Conservation (phyloP, 2,329 filamentous ascomycete genomes). For the Fusarium scirpi region DNA sequence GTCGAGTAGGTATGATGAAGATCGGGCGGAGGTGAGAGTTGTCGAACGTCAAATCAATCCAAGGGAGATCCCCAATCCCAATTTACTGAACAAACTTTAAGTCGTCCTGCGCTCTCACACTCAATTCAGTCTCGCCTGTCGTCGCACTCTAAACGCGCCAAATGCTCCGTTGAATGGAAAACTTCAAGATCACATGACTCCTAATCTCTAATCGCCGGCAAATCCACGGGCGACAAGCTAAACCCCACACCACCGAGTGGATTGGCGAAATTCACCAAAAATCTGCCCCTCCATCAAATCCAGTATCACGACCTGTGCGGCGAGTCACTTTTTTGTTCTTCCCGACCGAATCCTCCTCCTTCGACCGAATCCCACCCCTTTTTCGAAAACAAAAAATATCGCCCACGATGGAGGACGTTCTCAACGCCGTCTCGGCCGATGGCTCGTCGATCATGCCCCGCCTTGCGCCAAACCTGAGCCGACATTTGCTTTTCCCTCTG, state of each 20-base stretch:
- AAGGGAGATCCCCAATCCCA: conserved; percentile 24
- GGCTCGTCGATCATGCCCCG: conserved; percentile 87
- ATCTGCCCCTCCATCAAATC: conserved; percentile 56
- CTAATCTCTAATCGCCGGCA: conserved; percentile 46
- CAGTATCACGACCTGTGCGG: conserved; percentile 43
- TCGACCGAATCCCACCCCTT: conserved; percentile 18
- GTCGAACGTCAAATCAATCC: not conserved
- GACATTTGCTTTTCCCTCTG: conserved; percentile 95
- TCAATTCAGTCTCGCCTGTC: conserved; percentile 4
- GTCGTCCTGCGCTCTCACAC: conserved; percentile 16
- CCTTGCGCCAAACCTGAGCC: conserved; percentile 91
- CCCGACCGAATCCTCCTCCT: conserved; percentile 18
- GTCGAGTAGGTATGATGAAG: not conserved
- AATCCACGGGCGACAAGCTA: conserved; percentile 49
- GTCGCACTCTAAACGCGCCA: conserved; percentile 27
- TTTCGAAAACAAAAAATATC: conserved; percentile 25
- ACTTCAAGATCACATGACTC: conserved; percentile 55
- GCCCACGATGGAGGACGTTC: conserved; percentile 57
- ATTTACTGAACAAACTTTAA: conserved; percentile 3
- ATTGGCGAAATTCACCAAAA: conserved; percentile 58
- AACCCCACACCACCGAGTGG: conserved; percentile 54
- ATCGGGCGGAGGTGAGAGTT: not conserved
- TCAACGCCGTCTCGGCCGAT: conserved; percentile 68
- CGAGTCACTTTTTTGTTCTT: conserved; percentile 45
- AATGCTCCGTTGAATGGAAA: conserved; percentile 46